These are phyloP conservation scores for Melanogaster broomeanus DNA, from an alignment of 768 basidiomycete genomes.

Conservation along the genomic window DNA sequence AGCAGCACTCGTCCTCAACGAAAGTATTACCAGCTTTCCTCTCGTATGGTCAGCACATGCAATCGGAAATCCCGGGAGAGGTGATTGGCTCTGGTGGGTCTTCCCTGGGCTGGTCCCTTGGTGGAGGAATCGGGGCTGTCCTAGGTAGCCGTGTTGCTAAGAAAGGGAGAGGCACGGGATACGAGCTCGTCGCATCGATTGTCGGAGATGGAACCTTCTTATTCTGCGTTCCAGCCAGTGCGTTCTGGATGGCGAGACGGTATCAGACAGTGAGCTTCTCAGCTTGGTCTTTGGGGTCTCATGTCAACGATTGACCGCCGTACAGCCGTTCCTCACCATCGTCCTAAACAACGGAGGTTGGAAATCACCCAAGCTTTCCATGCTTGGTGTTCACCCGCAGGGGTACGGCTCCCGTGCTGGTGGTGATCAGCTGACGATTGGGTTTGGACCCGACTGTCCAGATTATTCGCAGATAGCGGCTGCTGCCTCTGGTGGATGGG, in stretches of 20 bases:
- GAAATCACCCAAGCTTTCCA: slow-evolving; percentile 64
- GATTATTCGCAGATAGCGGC: slow-evolving; percentile 65
- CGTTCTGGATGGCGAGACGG: slow-evolving; percentile 72
- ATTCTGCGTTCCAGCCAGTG: slow-evolving; percentile 65
- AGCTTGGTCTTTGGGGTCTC: too few species aligned
- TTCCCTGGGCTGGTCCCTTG: slow-evolving; percentile 68
- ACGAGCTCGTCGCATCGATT: slow-evolving; percentile 58
- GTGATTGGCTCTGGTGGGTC: slow-evolving; percentile 62
- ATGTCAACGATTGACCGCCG: background rate
- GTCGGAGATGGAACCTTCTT: slow-evolving; percentile 73
- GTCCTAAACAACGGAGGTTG: slow-evolving; percentile 75
- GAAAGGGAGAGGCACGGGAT: slow-evolving; percentile 24
- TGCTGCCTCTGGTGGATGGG: slow-evolving; percentile 72
- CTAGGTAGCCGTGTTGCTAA: slow-evolving; percentile 41
- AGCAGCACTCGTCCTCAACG: slow-evolving; percentile 56
- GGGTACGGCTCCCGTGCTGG: slow-evolving; percentile 50
- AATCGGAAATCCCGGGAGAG: slow-evolving; percentile 49
- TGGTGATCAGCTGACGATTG: slow-evolving; percentile 55
- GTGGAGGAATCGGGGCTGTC: slow-evolving; percentile 60
- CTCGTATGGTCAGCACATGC: slow-evolving; percentile 59
- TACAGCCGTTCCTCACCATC: slow-evolving; percentile 68
- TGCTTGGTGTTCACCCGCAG: slow-evolving; percentile 63
- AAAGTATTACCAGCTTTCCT: slow-evolving; percentile 60
- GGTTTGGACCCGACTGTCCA: slow-evolving; percentile 63
- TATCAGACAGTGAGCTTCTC: slow-evolving; percentile 57